Evolutionary conservation across 257 asterid species (phyloP).

Genomic region (Salvia miltiorrhiza): DNA sequence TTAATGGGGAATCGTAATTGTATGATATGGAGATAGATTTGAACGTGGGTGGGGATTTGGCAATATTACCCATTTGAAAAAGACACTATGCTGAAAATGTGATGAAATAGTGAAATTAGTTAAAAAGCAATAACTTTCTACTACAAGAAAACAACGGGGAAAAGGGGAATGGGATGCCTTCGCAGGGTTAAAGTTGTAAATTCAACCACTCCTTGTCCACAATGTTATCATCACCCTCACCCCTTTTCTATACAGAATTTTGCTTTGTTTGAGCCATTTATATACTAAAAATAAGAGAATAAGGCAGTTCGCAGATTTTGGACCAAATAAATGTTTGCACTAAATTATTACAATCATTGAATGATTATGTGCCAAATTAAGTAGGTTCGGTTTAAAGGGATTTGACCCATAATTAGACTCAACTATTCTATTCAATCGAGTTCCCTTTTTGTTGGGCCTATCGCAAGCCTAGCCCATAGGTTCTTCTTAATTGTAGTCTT

Average conservation of each 20-base stretch:
- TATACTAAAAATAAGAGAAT: not conserved
- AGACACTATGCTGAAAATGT: constrained; percentile 10
- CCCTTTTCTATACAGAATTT: not conserved
- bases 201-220: not conserved
- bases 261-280: not conserved
- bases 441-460: constrained; percentile 6
- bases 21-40: not conserved
- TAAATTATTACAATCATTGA: not conserved
- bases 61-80: constrained; percentile 8
- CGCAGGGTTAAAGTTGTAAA: constrained; percentile 18
- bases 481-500: not conserved
- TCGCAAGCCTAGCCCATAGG: not conserved
- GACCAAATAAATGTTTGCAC: not conserved
- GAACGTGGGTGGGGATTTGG: not conserved
- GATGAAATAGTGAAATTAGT: constrained; percentile 9
- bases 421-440: not conserved
- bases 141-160: constrained; percentile 18
- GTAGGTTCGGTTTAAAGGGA: not conserved
- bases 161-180: constrained; percentile 14
- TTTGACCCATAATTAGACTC: not conserved
- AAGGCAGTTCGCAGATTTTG: not conserved
- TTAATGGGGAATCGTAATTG: constrained; percentile 2
- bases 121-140: constrained; percentile 26
- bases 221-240: not conserved
- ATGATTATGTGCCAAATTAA: not conserved